Percentiles rank a stretch among this genome's conserved stretches.
Conservation (phyloP, 352 stramenopile species). For the Globisporangium orthogonon region DNA sequence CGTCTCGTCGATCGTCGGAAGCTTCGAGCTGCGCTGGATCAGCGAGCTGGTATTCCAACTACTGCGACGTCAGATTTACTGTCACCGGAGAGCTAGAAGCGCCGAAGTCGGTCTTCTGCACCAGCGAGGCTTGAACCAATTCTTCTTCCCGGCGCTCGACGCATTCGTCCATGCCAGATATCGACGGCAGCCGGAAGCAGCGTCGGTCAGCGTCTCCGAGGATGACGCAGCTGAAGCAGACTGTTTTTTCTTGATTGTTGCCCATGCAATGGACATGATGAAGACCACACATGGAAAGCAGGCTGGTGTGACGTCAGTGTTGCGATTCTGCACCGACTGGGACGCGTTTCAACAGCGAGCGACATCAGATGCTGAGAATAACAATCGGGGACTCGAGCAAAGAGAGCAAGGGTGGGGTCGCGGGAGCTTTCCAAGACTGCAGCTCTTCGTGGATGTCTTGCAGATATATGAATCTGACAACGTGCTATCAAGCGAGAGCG, state of each 20-base stretch:
- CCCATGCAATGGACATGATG: conserved; percentile 1
- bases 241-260: not conserved
- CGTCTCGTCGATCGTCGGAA: conserved; percentile 19
- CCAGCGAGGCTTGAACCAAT: conserved; percentile 18
- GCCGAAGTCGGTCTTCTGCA: not conserved
- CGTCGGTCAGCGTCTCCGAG: not conserved
- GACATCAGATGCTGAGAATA: not conserved
- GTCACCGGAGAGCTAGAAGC: not conserved
- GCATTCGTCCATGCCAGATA: not conserved
- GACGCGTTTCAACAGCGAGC: conserved; percentile 20
- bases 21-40: conserved; percentile 19
- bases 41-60: conserved; percentile 16
- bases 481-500: conserved; percentile 18
- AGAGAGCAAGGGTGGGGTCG: conserved; percentile 11
- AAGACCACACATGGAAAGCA: not conserved
- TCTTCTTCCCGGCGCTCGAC: conserved; percentile 32
- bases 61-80: conserved; percentile 9
- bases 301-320: not conserved
- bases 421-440: conserved; percentile 20
- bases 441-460: conserved; percentile 29
- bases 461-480: conserved; percentile 19
- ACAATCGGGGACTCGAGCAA: not conserved
- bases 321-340: conserved; percentile 12
- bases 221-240: not conserved
- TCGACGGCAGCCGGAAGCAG: not conserved